Percentiles rank a stretch among this genome's conserved stretches.
These are phyloP conservation scores for Coelastrella sp. DNA, from an alignment of 139 green algal genomes.

Conservation along the genomic window DNA sequence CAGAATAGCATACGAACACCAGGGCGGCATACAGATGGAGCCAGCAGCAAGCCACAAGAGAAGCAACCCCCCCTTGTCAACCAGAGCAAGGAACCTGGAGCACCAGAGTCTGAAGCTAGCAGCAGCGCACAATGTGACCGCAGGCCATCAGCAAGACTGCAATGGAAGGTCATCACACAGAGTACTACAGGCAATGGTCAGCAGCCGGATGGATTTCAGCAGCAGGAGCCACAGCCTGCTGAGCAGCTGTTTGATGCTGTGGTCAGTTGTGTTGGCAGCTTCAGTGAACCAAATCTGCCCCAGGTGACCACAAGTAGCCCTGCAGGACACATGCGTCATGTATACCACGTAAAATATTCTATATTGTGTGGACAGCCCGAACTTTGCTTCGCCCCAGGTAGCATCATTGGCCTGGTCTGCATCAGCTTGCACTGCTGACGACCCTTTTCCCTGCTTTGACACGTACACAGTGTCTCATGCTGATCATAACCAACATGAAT, in stretches of 20 bases:
- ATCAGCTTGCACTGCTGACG: no score
- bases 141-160: background rate
- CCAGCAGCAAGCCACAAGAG: no score
- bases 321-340: no score
- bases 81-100: background rate
- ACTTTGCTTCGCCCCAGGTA: no score
- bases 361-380: no score
- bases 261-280: conserved; percentile 82
- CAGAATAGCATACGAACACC: no score
- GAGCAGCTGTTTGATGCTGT: conserved; percentile 76
- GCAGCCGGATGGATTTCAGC: background rate
- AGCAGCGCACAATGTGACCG: background rate
- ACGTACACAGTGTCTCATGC: background rate
- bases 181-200: background rate
- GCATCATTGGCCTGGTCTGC: no score
- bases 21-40: no score
- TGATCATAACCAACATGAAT: background rate
- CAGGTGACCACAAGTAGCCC: background rate
- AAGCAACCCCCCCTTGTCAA: no score
- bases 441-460: background rate
- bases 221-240: background rate
- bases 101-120: background rate
- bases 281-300: conserved; percentile 63
- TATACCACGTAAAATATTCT: no score
- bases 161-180: background rate